Percentiles rank a stretch among this genome's conserved stretches.
phyloP scores from a whole-genome alignment of 169 alveolate genomes.

The Plasmodium malariae region DNA sequence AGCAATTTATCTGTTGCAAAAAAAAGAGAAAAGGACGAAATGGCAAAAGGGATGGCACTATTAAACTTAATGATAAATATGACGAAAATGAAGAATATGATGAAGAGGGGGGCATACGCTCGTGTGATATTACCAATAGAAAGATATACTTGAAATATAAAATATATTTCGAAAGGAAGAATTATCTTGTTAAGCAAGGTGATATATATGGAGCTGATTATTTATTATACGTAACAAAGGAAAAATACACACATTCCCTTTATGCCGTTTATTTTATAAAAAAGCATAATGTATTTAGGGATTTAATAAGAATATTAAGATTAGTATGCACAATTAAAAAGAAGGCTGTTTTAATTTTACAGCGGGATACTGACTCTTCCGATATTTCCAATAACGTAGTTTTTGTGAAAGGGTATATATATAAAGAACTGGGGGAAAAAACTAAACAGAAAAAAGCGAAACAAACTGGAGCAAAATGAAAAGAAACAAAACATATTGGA shows the following conservation, averaged over 20 bases:
- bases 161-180: slow-evolving; percentile 13
- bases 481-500: too few relatives aligned
- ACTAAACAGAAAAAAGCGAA: too few relatives aligned
- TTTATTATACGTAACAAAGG: slow-evolving; percentile 34
- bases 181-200: slow-evolving; percentile 31
- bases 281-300: slow-evolving; percentile 20
- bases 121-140: neutral
- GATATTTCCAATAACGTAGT: slow-evolving; percentile 20
- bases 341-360: slow-evolving; percentile 41
- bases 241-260: slow-evolving; percentile 59
- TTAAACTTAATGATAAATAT: neutral
- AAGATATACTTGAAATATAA: slow-evolving; percentile 16
- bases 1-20: slow-evolving; percentile 10
- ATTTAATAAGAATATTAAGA: slow-evolving; percentile 41
- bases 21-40: neutral
- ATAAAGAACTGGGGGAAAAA: slow-evolving; percentile 10
- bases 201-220: slow-evolving; percentile 66
- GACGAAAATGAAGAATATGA: neutral
- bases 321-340: slow-evolving; percentile 42
- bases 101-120: neutral
- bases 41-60: neutral
- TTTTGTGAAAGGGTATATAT: slow-evolving; percentile 23
- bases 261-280: slow-evolving; percentile 47
- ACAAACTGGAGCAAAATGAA: too few relatives aligned
- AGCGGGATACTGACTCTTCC: neutral